Evolutionary conservation across 129 eudicot species (phyloP).

Genomic region (Deinandra increscens): DNA sequence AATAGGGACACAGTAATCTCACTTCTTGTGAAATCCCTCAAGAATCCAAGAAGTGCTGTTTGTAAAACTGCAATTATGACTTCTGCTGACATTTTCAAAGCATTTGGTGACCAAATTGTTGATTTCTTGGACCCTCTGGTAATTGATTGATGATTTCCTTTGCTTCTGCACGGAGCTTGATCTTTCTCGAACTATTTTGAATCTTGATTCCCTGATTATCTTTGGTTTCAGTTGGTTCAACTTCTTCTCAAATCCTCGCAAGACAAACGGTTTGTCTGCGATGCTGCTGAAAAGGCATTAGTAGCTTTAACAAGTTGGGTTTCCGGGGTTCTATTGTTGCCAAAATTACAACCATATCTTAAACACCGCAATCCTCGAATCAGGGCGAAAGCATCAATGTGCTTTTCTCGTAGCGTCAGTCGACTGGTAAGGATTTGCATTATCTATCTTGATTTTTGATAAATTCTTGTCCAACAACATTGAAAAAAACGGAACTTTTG

Average conservation of each 20-base stretch:
- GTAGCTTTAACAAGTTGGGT: constrained; percentile 49
- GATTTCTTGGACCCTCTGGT: constrained; percentile 67
- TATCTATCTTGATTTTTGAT: neutral
- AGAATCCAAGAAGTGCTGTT: constrained; percentile 83
- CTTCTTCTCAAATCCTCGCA: constrained; percentile 81
- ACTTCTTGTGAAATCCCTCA: constrained; percentile 64
- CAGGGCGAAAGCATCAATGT: constrained; percentile 71
- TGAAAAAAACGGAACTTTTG: neutral
- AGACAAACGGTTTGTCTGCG: constrained; percentile 78
- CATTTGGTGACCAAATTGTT: constrained; percentile 55
- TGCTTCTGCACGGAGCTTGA: neutral
- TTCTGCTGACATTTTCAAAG: constrained; percentile 60
- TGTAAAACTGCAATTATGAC: constrained; percentile 80
- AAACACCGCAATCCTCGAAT: constrained; percentile 67
- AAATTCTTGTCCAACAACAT: neutral
- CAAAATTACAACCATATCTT: constrained; percentile 62
- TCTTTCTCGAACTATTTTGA: neutral
- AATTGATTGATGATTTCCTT: neutral
- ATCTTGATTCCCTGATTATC: neutral
- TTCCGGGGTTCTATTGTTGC: constrained; percentile 50
- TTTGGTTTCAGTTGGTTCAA: constrained; percentile 13
- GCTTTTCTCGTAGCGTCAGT: constrained; percentile 59
- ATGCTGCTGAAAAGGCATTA: constrained; percentile 70
- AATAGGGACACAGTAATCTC: constrained; percentile 51
- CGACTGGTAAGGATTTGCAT: constrained; percentile 43